Base-by-base conservation (phyloP, 2,329 filamentous ascomycete species). In the Talaromyces funiculosus region DNA sequence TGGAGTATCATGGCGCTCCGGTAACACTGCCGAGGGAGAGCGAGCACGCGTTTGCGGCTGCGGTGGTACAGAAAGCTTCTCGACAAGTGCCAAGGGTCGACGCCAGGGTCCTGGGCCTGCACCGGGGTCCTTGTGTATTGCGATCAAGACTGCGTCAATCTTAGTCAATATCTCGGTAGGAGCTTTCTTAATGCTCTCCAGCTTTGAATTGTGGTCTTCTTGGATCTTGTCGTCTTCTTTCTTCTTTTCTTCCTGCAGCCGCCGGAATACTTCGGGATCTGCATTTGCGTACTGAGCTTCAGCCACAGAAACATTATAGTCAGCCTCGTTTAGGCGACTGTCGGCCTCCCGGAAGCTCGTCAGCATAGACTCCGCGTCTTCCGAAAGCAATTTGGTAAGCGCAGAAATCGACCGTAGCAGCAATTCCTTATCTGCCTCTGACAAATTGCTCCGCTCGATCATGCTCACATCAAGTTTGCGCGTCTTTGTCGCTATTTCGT, bases 271-370 rank as follows among this genome's bases (percentile, higher is more conserved):
- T 3, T 75, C 73, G 3, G 71, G 61, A 20, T 77, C 74, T 0
- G 77, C 74, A 53, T 77, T 75, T 18, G 80, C 73, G 37, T 77
- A 76, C 56, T 72, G 76, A 2, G 81, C 82, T 65, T 81, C 78
- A 37, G 81, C 80, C 54, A 84, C 79, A n/a, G 81, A 80, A 20
- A 83, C 77, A 49, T 79, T 77, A 57, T 82, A 80, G 61, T 82
- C 80, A 1, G 80, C 77, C 24, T 80, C 74, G 61, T 83, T 84
- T 60, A 83, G 74, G 5, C 74, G 68, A 53, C 78, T 74, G 63
- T 84, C 82, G 3, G 80, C 76, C 16, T 72, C 68, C 45, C 79
- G 78, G 53, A 83, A 82, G 22, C 71, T 75, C 43, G 71, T 73
- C 16, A 81, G 69, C 29, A 81, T 77, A 8, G 74, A 73, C 63